Base-by-base conservation (phyloP, 2,329 filamentous ascomycete species). In the Aspergillus viridinutans region DNA sequence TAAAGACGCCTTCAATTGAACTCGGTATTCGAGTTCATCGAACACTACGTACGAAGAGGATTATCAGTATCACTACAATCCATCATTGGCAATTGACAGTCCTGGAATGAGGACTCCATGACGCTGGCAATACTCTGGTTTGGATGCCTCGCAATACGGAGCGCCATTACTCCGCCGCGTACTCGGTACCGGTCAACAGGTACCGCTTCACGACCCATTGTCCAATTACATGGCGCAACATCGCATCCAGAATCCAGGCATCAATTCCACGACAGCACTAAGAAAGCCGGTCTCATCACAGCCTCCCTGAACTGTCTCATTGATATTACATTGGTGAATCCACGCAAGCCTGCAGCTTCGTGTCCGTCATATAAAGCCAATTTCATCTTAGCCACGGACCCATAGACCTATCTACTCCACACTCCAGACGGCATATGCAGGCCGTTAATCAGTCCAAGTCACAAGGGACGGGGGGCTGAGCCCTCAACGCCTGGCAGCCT, bases 211-310 rank as follows among this genome's bases (percentile, higher is more conserved):
- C 32, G 23, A n/a, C 47, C 49, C 29, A 51, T 51, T 51, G 49
- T n/a, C 49, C 49, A 51, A 51, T 51, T 12, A 23, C 12, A 7
- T 4, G 12, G 12, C 17, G 17, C 8, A 45, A 12, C 53, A 62
- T 54, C 55, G 32, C 59, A 55, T 60, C 57, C 57, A 42, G 53
- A 58, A 54, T 45, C 56, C 49, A 54, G 52, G 49, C 56, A 55
- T 52, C 51, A 38, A 40, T 57, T 35, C 14, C 8, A 47, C 5
- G 4, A 14, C 8, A 21, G 40, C 40, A 43, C 40, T 43, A 43
- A 20, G 20, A 23, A 43, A 23, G n/a, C n/a, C 8, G 40, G 17
- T 25, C 23, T 23, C 43, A 47, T 47, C 43, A 47, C 43, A 47
- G 43, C 43, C 43, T 47, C 43, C 23, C 23, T 47, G 2, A 4